These are phyloP conservation scores for Curvularia verruculosa DNA, from an alignment of 2,329 filamentous ascomycete genomes.

Conservation along the genomic window DNA sequence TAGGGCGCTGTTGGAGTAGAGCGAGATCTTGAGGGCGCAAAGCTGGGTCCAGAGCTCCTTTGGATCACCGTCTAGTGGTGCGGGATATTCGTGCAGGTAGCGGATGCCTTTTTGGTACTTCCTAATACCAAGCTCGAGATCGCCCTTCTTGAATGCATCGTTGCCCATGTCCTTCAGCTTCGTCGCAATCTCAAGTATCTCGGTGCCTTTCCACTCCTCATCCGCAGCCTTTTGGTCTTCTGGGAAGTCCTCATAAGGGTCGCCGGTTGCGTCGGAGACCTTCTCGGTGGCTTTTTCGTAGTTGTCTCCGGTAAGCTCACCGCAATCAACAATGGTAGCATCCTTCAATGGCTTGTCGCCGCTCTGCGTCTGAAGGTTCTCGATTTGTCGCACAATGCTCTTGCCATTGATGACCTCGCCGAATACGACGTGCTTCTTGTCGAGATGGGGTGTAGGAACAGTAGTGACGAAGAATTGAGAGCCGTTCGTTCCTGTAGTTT, in stretches of 20 bases:
- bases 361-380: constrained; percentile 76
- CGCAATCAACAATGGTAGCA: constrained; percentile 72
- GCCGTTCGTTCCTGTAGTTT: constrained; percentile 79
- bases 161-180: constrained; percentile 93
- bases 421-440: constrained; percentile 97
- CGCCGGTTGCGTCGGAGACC: constrained; percentile 78
- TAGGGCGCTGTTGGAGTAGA: constrained; percentile 88
- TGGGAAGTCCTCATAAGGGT: constrained; percentile 94
- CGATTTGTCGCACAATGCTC: constrained; percentile 85
- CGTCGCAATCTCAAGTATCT: constrained; percentile 77
- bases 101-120: constrained; percentile 96
- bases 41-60: constrained; percentile 70
- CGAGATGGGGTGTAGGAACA: constrained; percentile 89
- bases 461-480: constrained; percentile 99
- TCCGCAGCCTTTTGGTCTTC: constrained; percentile 71
- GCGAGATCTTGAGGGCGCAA: constrained; percentile 76
- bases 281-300: constrained; percentile 71
- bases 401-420: constrained; percentile 93
- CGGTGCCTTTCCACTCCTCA: constrained; percentile 67
- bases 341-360: constrained; percentile 80
- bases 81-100: constrained; percentile 85
- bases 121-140: constrained; percentile 72
- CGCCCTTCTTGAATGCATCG: constrained; percentile 82
- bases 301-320: constrained; percentile 76
- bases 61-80: constrained; percentile 70